Evolutionary conservation across 2,329 filamentous ascomycete genomes (phyloP), one percentile per base, ranked within the genome.

Genomic region (Sphaerulina populicola): DNA sequence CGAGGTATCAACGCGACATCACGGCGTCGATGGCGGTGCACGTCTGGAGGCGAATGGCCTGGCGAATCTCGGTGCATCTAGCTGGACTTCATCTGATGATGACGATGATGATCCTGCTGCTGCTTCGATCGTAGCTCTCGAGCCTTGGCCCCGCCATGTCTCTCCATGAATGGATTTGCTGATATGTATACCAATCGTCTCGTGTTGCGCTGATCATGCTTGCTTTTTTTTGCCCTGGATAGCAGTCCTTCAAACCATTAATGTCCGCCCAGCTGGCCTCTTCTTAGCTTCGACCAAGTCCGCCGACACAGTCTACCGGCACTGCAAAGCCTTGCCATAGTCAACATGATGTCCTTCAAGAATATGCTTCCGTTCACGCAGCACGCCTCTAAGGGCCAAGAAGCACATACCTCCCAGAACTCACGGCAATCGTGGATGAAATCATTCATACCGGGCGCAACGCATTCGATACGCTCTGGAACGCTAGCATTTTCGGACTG

Each of bases 401-500:
- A 29, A 18, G 49, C 46, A 31, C 36, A 54, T 12, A 44, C 23
- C 18, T 51, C 50, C 7, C 49, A 15, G 10, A 30, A 31, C 2
- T 48, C 47, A 14, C 44, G 45, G 4, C 56, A 56, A 29, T 57
- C 51, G n/a, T 40, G 44, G 12, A 12, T 49, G n/a, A 50, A 44
- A 41, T 52, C 55, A 38, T 31, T 54, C 23, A 49, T 49, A 49
- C 46, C 56, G 12, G 53, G 49, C n/a, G 52, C 52, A 0, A 14
- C 44, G 14, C 48, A 46, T 31, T 47, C 43, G 11, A 48, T 58
- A 9, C 53, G 52, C 40, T 30, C 41, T 33, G 54, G 52, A 30
- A 57, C 51, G 35, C 30, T 57, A 5, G 50, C 52, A 10, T 58
- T 63, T 45, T 65, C 62, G 7, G 61, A 62, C 51, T 64, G 58